These are phyloP conservation scores for Aspergillus costaricaensis DNA, from an alignment of 2,329 filamentous ascomycete species.

Conservation along the genomic window DNA sequence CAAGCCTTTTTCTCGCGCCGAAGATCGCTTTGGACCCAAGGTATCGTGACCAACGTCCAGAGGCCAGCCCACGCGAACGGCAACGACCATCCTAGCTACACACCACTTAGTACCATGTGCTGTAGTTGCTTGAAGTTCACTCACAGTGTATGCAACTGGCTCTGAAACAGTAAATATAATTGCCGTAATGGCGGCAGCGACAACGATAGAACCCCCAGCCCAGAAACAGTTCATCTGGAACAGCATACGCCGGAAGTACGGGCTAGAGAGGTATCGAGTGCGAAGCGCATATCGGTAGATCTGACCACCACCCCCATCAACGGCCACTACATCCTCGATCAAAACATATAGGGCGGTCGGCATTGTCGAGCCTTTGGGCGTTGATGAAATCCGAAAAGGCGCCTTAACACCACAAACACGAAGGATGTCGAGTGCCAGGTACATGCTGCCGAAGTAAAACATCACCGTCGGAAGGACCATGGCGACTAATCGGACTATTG, in stretches of 20 bases:
- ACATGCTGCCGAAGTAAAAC: slow-evolving; percentile 48
- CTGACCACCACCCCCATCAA: slow-evolving; percentile 63
- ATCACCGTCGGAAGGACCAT: slow-evolving; percentile 50
- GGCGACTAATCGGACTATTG: slow-evolving; percentile 44
- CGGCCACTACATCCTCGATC: slow-evolving; percentile 67
- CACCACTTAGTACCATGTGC: slow-evolving; percentile 9
- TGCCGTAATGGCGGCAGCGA: slow-evolving; percentile 50
- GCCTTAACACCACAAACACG: slow-evolving; percentile 49
- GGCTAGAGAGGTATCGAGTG: slow-evolving; percentile 56
- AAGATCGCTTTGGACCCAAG: slow-evolving; percentile 49
- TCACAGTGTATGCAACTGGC: slow-evolving; percentile 51
- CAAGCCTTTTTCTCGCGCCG: slow-evolving; percentile 48
- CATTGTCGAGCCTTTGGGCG: slow-evolving; percentile 59
- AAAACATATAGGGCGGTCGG: slow-evolving; percentile 65
- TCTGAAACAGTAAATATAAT: slow-evolving; percentile 53
- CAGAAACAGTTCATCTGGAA: slow-evolving; percentile 60
- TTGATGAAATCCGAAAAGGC: slow-evolving; percentile 66
- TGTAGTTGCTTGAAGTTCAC: slow-evolving; percentile 9
- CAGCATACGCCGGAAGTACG: slow-evolving; percentile 57
- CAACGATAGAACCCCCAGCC: slow-evolving; percentile 54
- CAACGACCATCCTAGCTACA: slow-evolving; percentile 21
- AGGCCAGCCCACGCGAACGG: slow-evolving; percentile 44
- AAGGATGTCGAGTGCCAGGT: slow-evolving; percentile 46
- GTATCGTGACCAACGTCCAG: slow-evolving; percentile 49
- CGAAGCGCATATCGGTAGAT: slow-evolving; percentile 55